Conservation (phyloP, 2,329 filamentous ascomycete genomes). For the Acarospora socialis region DNA sequence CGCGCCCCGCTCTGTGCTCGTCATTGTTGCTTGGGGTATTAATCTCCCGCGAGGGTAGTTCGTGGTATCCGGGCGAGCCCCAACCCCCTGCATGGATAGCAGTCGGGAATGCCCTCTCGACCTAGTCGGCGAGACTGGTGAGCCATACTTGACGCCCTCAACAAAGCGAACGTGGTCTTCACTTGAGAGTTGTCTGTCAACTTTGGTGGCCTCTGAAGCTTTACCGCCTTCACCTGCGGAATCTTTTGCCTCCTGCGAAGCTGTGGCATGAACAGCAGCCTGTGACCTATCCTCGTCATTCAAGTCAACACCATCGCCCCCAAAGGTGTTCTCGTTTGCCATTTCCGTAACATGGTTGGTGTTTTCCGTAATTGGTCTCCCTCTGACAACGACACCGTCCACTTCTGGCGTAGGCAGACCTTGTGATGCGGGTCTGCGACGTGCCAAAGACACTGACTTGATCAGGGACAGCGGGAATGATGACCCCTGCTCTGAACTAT, state of each 20-base stretch:
- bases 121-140: constrained; percentile 13
- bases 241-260: too few relatives aligned
- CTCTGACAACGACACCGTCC: constrained; percentile 8
- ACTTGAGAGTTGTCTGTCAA: neutral
- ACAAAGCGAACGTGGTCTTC: constrained; percentile 16
- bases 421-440: too few relatives aligned
- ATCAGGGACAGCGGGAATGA: constrained; percentile 2
- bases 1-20: too few relatives aligned
- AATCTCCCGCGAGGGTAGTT: constrained; percentile 22
- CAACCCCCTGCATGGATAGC: constrained; percentile 24
- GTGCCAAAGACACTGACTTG: too few relatives aligned
- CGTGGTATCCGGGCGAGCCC: constrained; percentile 21
- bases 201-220: too few relatives aligned
- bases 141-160: constrained; percentile 21
- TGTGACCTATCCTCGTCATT: too few relatives aligned
- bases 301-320: too few relatives aligned
- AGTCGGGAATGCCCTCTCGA: constrained; percentile 17
- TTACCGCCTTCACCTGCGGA: too few relatives aligned
- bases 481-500: constrained; percentile 12
- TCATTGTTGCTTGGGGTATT: too few relatives aligned
- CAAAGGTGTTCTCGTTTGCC: too few relatives aligned
- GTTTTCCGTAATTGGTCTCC: constrained; percentile 7
- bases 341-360: too few relatives aligned
- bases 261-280: too few relatives aligned
- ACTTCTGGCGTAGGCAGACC: constrained; percentile 3